Evolutionary conservation across 164 flowering plant genomes (phyloP), one percentile per base, ranked within the genome.

Genomic region (Dillenia turbinata): DNA sequence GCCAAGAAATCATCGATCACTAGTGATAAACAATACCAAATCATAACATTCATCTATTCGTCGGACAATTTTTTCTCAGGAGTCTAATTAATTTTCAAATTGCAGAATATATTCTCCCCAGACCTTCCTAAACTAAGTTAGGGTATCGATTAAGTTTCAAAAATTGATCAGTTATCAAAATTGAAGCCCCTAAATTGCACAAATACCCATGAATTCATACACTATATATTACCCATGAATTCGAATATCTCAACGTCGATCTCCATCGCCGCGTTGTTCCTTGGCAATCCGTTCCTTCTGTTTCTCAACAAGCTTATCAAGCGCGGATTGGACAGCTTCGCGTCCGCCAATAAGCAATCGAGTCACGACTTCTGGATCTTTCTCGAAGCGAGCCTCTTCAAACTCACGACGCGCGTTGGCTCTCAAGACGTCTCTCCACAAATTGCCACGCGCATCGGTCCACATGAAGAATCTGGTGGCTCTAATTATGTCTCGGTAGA

Each of bases 331-430:
- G 56, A 87, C 86, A 4, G 96, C 88, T 24, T 90, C 90, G 14
- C 78, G 75, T 2, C 93, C 93, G 10, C 91, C 89, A 50, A 90
- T 81, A 9, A 90, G 64, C 79, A 87, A 69, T 47, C 82, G 75
- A 3, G 93, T 84, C 11, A 90, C 56, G 10, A 87, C 49, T 61
- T 90, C 91, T 3, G 91, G 89, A 57, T 90, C 96, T 26, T 59
- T 81, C 79, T 90, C 96, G 52, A 80, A 83, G 51, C 87, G 73
- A 8, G 93, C 86, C 46, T 67, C 83, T 67, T 87, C 93, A 50
- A 89, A 89, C 77, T 87, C 93, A 65, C 67, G 83, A 60, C 94
- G 67, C 7, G 92, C 93, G 67, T 84, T 90, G 62, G 76, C 90
- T 52, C 88, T 76, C 49, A 89, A 77, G 3, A 85, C 69, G 57